phyloP scores from a whole-genome alignment of 2,329 filamentous ascomycete genomes.

The Tolypocladium ophioglossoides region DNA sequence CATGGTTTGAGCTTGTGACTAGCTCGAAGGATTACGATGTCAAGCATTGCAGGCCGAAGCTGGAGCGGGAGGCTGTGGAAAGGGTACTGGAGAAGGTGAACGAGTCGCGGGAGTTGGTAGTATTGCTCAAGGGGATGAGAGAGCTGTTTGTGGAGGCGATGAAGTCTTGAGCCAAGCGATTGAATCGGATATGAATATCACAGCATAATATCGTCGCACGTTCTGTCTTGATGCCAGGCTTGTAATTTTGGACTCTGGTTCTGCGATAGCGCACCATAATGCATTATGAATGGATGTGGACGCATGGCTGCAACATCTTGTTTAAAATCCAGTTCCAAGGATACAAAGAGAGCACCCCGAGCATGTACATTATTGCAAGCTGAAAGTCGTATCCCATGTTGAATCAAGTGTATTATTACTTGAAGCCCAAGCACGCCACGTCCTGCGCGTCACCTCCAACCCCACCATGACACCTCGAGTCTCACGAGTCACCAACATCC shows the following conservation, averaged over 20 bases:
- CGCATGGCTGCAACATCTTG: background rate
- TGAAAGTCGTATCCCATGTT: background rate
- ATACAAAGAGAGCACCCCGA: background rate
- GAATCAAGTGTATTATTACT: background rate
- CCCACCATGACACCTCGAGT: conserved; percentile 1
- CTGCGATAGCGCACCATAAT: background rate
- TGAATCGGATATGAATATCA: background rate
- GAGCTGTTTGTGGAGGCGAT: conserved; percentile 63
- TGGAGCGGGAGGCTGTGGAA: conserved; percentile 70
- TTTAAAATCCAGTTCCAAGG: background rate
- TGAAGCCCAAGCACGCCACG: background rate
- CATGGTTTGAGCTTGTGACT: conserved; percentile 86
- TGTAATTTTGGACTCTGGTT: background rate
- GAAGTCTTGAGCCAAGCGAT: conserved; percentile 30
- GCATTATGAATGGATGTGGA: background rate
- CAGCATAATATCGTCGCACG: no score
- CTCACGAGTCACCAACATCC: background rate
- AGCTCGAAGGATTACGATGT: conserved; percentile 77
- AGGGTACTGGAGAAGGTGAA: conserved; percentile 70
- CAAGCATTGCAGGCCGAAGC: conserved; percentile 67
- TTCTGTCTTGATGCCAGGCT: background rate
- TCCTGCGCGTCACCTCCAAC: background rate
- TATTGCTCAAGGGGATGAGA: conserved; percentile 72
- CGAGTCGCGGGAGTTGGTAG: conserved; percentile 62
- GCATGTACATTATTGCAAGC: background rate